Conservation (phyloP, 805 yeast species). For the Saccharomyces jurei region DNA sequence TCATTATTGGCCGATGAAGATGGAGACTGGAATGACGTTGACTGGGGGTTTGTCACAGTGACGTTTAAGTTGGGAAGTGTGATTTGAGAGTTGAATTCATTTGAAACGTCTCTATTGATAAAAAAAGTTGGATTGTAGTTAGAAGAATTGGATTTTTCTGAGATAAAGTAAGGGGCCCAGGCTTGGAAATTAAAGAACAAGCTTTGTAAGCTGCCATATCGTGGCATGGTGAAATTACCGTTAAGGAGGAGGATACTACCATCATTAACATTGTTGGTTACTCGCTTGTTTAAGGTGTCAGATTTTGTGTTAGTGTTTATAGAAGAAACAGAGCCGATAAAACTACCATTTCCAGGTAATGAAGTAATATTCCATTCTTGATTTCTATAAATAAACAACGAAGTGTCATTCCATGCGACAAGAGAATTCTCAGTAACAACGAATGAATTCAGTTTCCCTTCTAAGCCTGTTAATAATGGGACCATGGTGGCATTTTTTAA, state of each 20-base stretch:
- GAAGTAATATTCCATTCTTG: constrained; percentile 4
- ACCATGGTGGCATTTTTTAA: constrained; percentile 7
- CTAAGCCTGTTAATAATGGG: constrained; percentile 8
- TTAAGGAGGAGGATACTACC: constrained; percentile 24
- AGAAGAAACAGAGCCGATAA: constrained; percentile 1
- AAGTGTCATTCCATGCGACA: constrained; percentile 18
- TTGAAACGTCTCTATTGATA: constrained; percentile 33
- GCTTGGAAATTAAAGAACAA: constrained; percentile 15
- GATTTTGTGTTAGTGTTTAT: not conserved
- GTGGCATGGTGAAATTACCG: constrained; percentile 33
- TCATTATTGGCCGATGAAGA: constrained; percentile 4
- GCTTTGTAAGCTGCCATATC: constrained; percentile 26
- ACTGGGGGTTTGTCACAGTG: constrained; percentile 6
- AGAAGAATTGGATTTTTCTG: constrained; percentile 9
- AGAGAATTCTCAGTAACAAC: constrained; percentile 5
- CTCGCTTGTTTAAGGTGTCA: not conserved
- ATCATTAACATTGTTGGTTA: not conserved
- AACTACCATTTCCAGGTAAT: constrained; percentile 3
- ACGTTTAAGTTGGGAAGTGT: constrained; percentile 9
- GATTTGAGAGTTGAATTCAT: constrained; percentile 24
- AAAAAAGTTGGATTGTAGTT: constrained; percentile 29
- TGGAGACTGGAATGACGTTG: constrained; percentile 7
- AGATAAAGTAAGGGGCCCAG: constrained; percentile 22
- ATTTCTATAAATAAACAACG: constrained; percentile 6
- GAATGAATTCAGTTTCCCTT: constrained; percentile 12